Percentiles rank a stretch among this genome's conserved stretches.
These are phyloP conservation scores for Solanum infundibuliforme DNA, from an alignment of 257 asterid species.

Conservation along the genomic window DNA sequence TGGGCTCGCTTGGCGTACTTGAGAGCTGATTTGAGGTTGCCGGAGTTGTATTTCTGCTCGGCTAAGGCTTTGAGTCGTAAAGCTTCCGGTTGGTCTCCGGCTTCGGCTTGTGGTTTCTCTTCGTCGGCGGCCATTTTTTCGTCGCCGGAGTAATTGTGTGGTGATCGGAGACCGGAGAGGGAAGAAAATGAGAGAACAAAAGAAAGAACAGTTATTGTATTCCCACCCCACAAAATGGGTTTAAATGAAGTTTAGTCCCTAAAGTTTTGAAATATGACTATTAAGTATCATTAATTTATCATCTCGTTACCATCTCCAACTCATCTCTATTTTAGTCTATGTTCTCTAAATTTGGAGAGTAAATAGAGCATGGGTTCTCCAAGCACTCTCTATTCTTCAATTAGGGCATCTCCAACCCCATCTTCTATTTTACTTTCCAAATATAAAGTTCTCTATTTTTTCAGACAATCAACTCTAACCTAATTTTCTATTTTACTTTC, in stretches of 20 bases:
- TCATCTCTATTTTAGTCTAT: no score
- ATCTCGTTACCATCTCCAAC: no score
- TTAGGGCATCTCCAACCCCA: no score
- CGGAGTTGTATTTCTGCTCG: constrained; percentile 42
- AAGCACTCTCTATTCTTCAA: no score
- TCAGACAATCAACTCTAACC: fast-evolving
- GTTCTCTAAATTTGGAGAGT: no score
- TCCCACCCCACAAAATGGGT: not conserved
- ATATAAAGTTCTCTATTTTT: no score
- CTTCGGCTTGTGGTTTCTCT: not conserved
- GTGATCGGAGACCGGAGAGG: not conserved
- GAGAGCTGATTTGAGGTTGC: constrained; percentile 50
- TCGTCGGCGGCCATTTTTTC: constrained; percentile 21
- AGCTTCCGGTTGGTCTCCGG: constrained; percentile 1
- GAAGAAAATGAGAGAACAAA: not conserved
- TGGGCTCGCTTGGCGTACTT: constrained; percentile 60
- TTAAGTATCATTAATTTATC: no score
- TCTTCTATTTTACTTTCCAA: no score
- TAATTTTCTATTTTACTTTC: no score
- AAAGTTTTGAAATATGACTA: not conserved
- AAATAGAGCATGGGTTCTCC: no score
- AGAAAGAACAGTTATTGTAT: not conserved
- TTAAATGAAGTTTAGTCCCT: not conserved
- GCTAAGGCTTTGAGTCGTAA: constrained; percentile 50
- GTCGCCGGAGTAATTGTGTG: not conserved